Base-by-base conservation (phyloP, 306 rosid genomes). In the Quercus suber region DNA sequence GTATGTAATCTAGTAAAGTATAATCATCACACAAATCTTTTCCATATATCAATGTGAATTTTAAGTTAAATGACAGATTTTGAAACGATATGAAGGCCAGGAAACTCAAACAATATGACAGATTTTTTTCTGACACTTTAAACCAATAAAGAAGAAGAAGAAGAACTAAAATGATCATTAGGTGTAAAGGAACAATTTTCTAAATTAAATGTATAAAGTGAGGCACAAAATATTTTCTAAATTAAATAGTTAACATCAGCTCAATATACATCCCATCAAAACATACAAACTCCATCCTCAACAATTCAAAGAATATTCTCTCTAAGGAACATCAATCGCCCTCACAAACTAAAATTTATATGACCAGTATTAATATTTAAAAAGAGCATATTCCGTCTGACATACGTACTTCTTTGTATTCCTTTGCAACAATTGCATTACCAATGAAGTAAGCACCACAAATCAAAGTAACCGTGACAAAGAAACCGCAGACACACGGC, bases 401-500 rank as follows among this genome's bases (percentile, higher is more conserved):
- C 63, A 68, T 56, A 63, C 90, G 18, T 85, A 89, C 94, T 21
- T 87, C 89, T 82, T 88, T 88, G 84, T 88, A 86, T 61, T 88
- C 90, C 84, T 89, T 88, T 73, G 88, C 85, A 58, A 84, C 74
- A 74, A 89, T 79, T 14, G 90, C 84, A 76, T 83, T 78, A 27
- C 89, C 88, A 77, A 82, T 78, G 60, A 92, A 84, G 87, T 87
- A 95, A 80, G 89, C 97, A 65, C 89, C 97, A 17, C 85, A 88
- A 72, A 91, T 69, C 74, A 95, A 82, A 20, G 92, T 83, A 68
- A 87, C 25, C 3, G 88, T 71, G 41, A 89, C 25, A 55, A 92
- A 80, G 71, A 85, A 77, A 74, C 87, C 82, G 83, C 86, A 91
- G 82, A 91, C 85, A 80, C 82, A 82, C 17, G 89, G 78, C 84